phyloP scores from a whole-genome alignment of 805 yeast genomes.

The Candida khao-thaluensis region DNA sequence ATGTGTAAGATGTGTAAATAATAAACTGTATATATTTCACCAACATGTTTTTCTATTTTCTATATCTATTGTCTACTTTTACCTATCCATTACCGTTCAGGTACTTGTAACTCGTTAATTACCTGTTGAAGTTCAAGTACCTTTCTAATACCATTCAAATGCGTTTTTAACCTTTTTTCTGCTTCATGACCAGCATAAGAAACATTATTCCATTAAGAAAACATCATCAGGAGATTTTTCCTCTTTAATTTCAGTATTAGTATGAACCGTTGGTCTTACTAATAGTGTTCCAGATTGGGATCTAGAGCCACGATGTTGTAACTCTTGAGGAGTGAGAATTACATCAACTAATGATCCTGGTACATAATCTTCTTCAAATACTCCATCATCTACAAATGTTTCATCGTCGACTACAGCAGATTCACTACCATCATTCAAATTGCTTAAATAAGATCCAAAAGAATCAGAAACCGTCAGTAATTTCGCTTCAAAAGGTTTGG shows the following conservation, averaged over 20 bases:
- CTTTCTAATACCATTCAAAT: too few species aligned
- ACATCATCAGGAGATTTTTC: slow-evolving; percentile 26
- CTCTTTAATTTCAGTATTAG: background rate
- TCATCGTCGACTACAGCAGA: slow-evolving; percentile 32
- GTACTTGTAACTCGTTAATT: too few species aligned
- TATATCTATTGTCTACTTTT: slow-evolving; percentile 4
- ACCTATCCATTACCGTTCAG: too few species aligned
- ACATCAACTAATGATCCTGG: slow-evolving; percentile 81
- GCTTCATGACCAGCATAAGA: background rate
- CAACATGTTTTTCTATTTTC: background rate
- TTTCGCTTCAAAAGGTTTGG: slow-evolving; percentile 12
- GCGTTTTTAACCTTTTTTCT: background rate
- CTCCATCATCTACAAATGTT: slow-evolving; percentile 13
- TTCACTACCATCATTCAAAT: slow-evolving; percentile 5
- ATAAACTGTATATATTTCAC: slow-evolving; percentile 4
- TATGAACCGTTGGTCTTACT: slow-evolving; percentile 30
- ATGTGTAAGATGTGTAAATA: too few species aligned
- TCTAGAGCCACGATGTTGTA: slow-evolving; percentile 65
- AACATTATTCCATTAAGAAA: slow-evolving; percentile 36
- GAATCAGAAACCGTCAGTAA: slow-evolving; percentile 14
- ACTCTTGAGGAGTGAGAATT: slow-evolving; percentile 73
- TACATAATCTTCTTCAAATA: slow-evolving; percentile 71
- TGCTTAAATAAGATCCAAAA: slow-evolving; percentile 16
- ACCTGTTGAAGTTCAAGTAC: too few species aligned
- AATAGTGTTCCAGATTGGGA: slow-evolving; percentile 45